Percentiles rank a stretch among this genome's conserved stretches.
phyloP scores from a whole-genome alignment of 2,329 filamentous ascomycete genomes.

The Exophiala sp. region DNA sequence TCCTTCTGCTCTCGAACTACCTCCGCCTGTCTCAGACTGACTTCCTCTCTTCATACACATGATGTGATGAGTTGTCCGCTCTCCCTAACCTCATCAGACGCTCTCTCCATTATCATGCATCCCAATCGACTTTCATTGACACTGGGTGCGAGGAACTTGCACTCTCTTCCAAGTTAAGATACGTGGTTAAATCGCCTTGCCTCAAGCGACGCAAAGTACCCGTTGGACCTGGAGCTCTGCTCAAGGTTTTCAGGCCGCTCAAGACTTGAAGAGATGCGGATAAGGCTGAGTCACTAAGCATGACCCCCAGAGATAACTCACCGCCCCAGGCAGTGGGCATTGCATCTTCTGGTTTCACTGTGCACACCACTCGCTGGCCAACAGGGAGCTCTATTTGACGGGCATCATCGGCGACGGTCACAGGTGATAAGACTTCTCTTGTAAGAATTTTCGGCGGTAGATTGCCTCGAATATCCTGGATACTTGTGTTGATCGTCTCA shows the following conservation, averaged over 20 bases:
- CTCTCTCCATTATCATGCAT: conserved; percentile 25
- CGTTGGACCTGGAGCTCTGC: conserved; percentile 37
- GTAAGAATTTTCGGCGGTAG: background rate
- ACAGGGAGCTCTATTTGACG: conserved; percentile 60
- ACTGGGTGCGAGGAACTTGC: conserved; percentile 39
- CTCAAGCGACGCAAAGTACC: conserved; percentile 38
- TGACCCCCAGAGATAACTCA: conserved; percentile 59
- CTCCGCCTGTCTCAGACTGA: background rate
- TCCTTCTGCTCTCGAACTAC: background rate
- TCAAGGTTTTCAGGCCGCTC: conserved; percentile 36
- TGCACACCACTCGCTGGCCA: conserved; percentile 61
- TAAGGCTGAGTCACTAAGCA: conserved; percentile 60
- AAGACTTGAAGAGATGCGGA: conserved; percentile 38
- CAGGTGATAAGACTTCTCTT: conserved; percentile 6
- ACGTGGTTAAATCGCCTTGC: conserved; percentile 30
- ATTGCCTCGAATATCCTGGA: conserved; percentile 1
- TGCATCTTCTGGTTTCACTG: conserved; percentile 40
- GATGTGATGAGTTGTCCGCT: no score
- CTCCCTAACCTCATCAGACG: no score
- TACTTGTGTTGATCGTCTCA: conserved; percentile 2
- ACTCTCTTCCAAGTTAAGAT: conserved; percentile 29
- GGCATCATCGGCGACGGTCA: conserved; percentile 53
- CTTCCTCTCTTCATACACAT: background rate
- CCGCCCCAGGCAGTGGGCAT: conserved; percentile 49
- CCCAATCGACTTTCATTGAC: conserved; percentile 45